Evolutionary conservation across 257 asterid genomes (phyloP).

Genomic region (Euphrasia confusa): DNA sequence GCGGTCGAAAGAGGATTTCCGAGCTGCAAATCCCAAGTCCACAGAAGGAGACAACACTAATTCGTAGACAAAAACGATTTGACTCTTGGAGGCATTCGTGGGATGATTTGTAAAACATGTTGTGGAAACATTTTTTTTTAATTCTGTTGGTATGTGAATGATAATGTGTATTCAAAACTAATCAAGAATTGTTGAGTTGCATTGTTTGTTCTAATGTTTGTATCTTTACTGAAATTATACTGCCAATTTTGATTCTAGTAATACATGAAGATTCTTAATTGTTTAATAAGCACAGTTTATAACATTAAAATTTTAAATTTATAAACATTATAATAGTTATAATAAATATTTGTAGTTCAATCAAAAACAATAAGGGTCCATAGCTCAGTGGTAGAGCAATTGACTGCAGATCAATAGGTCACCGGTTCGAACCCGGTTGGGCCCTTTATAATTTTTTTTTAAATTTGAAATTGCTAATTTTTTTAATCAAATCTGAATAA

Average conservation of each 20-base stretch:
- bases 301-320: too few relatives aligned
- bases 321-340: too few relatives aligned
- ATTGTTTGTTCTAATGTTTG: too few relatives aligned
- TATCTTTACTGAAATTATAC: too few relatives aligned
- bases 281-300: too few relatives aligned
- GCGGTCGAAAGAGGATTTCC: conserved; percentile 56
- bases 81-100: too few relatives aligned
- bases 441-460: conserved; percentile 32
- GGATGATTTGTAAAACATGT: not conserved
- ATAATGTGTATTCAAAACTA: not conserved
- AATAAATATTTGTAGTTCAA: too few relatives aligned
- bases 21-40: conserved; percentile 40
- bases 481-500: too few relatives aligned
- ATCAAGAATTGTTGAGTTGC: too few relatives aligned
- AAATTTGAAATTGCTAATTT: too few relatives aligned
- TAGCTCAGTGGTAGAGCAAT: conserved; percentile 98
- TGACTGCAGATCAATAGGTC: conserved; percentile 77
- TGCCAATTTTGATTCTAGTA: too few relatives aligned
- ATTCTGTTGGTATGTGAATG: not conserved
- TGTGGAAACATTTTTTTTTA: not conserved
- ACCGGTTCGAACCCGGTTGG: conserved; percentile 76
- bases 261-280: too few relatives aligned
- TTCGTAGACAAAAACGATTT: not conserved
- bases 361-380: conserved; percentile 34
- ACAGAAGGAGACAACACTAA: not conserved